Evolutionary conservation across 2,329 filamentous ascomycete genomes (phyloP).

Genomic region (Thielaviopsis populi): DNA sequence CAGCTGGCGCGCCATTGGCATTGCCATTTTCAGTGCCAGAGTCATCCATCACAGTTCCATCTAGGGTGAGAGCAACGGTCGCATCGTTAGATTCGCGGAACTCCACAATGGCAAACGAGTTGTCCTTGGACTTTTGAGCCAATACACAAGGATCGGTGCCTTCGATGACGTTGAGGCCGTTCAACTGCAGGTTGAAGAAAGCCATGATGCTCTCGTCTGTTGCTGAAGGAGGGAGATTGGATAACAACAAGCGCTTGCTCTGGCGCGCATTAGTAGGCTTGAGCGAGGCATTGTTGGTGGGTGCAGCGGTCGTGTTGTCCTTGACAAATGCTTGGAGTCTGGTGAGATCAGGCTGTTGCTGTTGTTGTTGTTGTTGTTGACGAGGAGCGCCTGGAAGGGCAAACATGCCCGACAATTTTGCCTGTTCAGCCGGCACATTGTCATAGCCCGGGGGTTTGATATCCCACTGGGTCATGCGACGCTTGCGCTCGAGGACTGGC

Average conservation of each 20-base stretch:
- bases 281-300: conserved; percentile 61
- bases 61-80: conserved; percentile 77
- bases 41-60: conserved; percentile 70
- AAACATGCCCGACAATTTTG: conserved; percentile 98
- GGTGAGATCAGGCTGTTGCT: conserved; percentile 72
- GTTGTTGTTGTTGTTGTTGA: conserved; percentile 69
- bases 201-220: conserved; percentile 61
- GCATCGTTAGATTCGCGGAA: conserved; percentile 80
- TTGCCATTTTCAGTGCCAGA: conserved; percentile 40
- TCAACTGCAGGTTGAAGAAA: conserved; percentile 95
- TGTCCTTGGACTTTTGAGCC: conserved; percentile 66
- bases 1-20: conserved; percentile 38
- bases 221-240: conserved; percentile 60
- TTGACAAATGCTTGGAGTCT: conserved; percentile 85
- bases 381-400: conserved; percentile 87
- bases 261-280: conserved; percentile 90
- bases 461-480: conserved; percentile 95
- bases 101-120: conserved; percentile 71
- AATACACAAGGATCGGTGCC: conserved; percentile 71
- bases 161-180: conserved; percentile 85
- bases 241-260: conserved; percentile 77
- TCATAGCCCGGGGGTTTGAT: conserved; percentile 98
- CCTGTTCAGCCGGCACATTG: conserved; percentile 94
- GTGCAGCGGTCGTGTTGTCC: conserved; percentile 42
- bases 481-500: conserved; percentile 72